Conservation (phyloP, 106 monocot species). For the Dendrobium huoshanense region DNA sequence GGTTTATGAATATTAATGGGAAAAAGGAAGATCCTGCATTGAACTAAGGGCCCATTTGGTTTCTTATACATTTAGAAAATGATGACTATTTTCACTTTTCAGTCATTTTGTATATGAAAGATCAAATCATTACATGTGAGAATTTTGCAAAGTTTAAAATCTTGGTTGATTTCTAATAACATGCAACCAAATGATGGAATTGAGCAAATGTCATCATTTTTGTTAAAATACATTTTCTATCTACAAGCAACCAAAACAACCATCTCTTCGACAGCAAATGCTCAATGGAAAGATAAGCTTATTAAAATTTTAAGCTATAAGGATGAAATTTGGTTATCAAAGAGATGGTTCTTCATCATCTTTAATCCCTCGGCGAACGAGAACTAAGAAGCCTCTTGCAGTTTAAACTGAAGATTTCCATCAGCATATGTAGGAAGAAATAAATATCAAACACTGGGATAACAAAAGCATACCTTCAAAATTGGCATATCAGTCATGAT, state of each 20-base stretch:
- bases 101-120: too few relatives aligned
- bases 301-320: not conserved
- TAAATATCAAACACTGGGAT: not conserved
- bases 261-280: not conserved
- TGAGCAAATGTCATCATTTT: not conserved
- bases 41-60: too few relatives aligned
- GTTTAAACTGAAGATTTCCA: not conserved
- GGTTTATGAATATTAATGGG: too few relatives aligned
- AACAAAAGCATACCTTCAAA: constrained; percentile 36
- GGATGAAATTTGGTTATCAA: not conserved
- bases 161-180: not conserved
- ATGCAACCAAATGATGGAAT: not conserved
- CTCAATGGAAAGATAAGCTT: not conserved
- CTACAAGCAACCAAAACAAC: not conserved
- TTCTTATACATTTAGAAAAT: too few relatives aligned
- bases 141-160: not conserved
- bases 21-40: too few relatives aligned
- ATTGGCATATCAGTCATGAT: constrained; percentile 56
- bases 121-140: not conserved
- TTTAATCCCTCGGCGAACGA: not conserved
- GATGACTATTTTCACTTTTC: too few relatives aligned
- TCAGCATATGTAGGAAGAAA: not conserved
- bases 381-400: not conserved
- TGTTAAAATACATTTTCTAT: not conserved
- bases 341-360: not conserved